phyloP scores from a whole-genome alignment of 2,329 filamentous ascomycete species.

The Paecilomyces sp. region DNA sequence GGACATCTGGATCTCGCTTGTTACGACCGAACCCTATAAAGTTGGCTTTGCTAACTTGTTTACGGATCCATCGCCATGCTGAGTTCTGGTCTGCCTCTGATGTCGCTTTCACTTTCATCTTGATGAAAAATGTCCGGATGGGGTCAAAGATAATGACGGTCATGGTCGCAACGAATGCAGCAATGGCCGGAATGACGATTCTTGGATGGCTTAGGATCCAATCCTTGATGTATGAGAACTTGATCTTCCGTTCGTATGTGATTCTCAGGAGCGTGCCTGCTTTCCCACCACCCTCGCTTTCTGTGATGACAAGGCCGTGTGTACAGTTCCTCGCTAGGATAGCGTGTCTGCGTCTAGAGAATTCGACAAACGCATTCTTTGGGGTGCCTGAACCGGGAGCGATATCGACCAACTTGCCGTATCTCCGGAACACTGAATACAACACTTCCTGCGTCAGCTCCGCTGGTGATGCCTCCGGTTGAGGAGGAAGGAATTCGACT shows the following conservation, averaged over 20 bases:
- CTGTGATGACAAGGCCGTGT: slow-evolving; percentile 70
- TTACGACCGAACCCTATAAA: slow-evolving; percentile 35
- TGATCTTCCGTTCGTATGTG: slow-evolving; percentile 73
- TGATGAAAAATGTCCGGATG: slow-evolving; percentile 88
- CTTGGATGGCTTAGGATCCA: slow-evolving; percentile 82
- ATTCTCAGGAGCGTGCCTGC: slow-evolving; percentile 70
- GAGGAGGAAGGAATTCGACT: slow-evolving; percentile 74
- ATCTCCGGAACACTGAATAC: slow-evolving; percentile 79
- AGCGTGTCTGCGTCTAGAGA: slow-evolving; percentile 63
- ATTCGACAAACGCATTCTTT: slow-evolving; percentile 73
- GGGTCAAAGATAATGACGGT: slow-evolving; percentile 91
- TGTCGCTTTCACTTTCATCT: slow-evolving; percentile 72
- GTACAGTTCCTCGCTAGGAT: slow-evolving; percentile 89
- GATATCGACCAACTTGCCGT: slow-evolving; percentile 87
- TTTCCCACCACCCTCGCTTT: slow-evolving; percentile 65
- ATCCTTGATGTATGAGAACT: slow-evolving; percentile 72
- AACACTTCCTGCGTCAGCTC: slow-evolving; percentile 81
- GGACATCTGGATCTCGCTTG: slow-evolving; percentile 57
- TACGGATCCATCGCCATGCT: slow-evolving; percentile 74
- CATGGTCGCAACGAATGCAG: slow-evolving; percentile 71
- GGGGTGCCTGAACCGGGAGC: slow-evolving; percentile 76
- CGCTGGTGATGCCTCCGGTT: slow-evolving; percentile 61
- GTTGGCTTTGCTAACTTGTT: slow-evolving; percentile 46
- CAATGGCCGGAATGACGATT: slow-evolving; percentile 76
- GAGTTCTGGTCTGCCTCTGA: slow-evolving; percentile 67